Conservation (phyloP, 2,329 filamentous ascomycete species). For the Nigrospora sphaerica region DNA sequence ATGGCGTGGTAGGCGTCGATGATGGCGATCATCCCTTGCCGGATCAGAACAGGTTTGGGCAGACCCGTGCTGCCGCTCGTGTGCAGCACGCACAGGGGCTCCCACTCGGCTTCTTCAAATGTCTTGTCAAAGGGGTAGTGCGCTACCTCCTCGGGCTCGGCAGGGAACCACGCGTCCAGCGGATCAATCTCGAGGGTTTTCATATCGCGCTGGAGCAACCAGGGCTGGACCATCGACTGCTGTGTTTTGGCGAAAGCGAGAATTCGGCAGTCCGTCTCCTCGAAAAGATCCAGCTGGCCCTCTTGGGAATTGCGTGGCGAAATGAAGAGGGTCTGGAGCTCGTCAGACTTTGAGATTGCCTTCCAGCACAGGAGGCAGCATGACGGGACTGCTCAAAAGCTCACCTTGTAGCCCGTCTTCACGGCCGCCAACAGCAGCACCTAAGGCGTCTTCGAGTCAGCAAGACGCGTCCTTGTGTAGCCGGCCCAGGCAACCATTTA, state of each 20-base stretch:
- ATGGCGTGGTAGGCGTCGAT: slow-evolving; percentile 18
- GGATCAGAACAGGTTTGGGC: slow-evolving; percentile 34
- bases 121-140: slow-evolving; percentile 31
- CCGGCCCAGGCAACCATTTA: background rate
- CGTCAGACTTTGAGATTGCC: background rate
- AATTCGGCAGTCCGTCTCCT: slow-evolving; percentile 32
- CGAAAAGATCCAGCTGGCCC: slow-evolving; percentile 36
- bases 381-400: background rate
- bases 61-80: slow-evolving; percentile 39
- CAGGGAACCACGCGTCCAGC: slow-evolving; percentile 25
- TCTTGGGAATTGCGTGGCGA: slow-evolving; percentile 38
- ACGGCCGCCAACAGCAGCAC: slow-evolving; percentile 13
- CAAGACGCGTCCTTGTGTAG: background rate
- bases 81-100: slow-evolving; percentile 34
- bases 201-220: slow-evolving; percentile 32
- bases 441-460: background rate
- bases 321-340: slow-evolving; percentile 29
- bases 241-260: slow-evolving; percentile 25
- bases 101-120: slow-evolving; percentile 33
- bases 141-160: slow-evolving; percentile 22
- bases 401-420: slow-evolving; percentile 26
- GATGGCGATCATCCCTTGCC: slow-evolving; percentile 26
- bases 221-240: slow-evolving; percentile 25
- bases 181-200: slow-evolving; percentile 24
- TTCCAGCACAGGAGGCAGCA: background rate